These are phyloP conservation scores for Auriscalpium orientale DNA, from an alignment of 768 basidiomycete genomes.

Conservation along the genomic window DNA sequence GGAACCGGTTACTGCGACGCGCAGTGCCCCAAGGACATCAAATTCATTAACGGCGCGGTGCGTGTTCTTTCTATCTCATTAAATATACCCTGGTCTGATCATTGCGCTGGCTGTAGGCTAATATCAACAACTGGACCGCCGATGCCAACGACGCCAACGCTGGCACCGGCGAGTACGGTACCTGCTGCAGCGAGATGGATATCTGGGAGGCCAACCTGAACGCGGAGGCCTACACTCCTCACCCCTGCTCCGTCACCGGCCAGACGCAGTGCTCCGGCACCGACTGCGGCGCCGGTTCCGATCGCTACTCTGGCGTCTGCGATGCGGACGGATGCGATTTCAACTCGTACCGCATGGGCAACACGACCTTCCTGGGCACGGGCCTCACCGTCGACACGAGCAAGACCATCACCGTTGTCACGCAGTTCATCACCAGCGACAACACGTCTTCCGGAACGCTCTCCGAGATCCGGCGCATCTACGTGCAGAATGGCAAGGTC, in stretches of 20 bases:
- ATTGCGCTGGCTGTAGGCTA: slow-evolving; percentile 29
- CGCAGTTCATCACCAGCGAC: slow-evolving; percentile 44
- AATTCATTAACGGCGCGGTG: slow-evolving; percentile 51
- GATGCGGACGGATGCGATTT: slow-evolving; percentile 53
- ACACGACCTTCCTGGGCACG: slow-evolving; percentile 37
- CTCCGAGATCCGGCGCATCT: slow-evolving; percentile 44
- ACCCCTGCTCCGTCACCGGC: slow-evolving; percentile 36
- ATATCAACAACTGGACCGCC: slow-evolving; percentile 35
- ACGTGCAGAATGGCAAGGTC: slow-evolving; percentile 44
- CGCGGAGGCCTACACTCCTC: slow-evolving; percentile 46
- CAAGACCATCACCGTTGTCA: slow-evolving; percentile 44
- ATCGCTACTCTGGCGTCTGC: slow-evolving; percentile 37
- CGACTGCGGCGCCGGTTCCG: slow-evolving; percentile 22
- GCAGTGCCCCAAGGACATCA: slow-evolving; percentile 51
- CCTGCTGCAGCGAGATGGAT: slow-evolving; percentile 57
- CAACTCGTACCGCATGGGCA: slow-evolving; percentile 54
- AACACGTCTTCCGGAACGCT: slow-evolving; percentile 38
- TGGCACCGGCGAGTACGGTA: slow-evolving; percentile 37
- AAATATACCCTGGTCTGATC: not conserved
- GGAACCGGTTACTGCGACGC: slow-evolving; percentile 64
- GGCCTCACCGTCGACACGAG: slow-evolving; percentile 43
- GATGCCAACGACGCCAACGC: slow-evolving; percentile 35
- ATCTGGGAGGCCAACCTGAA: slow-evolving; percentile 52
- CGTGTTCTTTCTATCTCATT: slow-evolving; percentile 11
- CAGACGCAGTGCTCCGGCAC: slow-evolving; percentile 36